Evolutionary conservation across 1,284 basidiomycete genomes (phyloP).

Genomic region (Ceratobasidium sp.): DNA sequence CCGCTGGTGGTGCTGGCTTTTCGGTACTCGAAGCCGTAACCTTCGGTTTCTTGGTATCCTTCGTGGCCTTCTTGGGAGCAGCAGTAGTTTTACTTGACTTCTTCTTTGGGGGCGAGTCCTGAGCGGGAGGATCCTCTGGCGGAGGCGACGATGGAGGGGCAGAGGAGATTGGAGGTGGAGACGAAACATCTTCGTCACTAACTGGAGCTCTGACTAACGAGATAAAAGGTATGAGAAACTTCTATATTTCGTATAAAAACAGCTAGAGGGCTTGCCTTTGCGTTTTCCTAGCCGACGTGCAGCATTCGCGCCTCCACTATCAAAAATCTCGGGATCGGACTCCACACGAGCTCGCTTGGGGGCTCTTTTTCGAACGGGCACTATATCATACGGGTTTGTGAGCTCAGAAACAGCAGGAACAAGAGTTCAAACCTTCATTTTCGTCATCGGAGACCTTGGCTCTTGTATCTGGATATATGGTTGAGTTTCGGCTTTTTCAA

Average conservation of each 20-base stretch:
- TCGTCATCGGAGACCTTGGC: conserved; percentile 76
- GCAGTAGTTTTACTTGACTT: conserved; percentile 37
- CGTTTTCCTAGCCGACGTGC: conserved; percentile 27
- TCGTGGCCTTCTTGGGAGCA: conserved; percentile 33
- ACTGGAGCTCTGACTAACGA: conserved; percentile 17
- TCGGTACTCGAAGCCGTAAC: conserved; percentile 59
- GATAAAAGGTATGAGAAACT: not conserved
- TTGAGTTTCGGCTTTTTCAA: not conserved
- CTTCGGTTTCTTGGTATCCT: conserved; percentile 53
- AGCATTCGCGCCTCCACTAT: conserved; percentile 18
- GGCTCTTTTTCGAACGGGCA: conserved; percentile 30
- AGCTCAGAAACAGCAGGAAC: not conserved
- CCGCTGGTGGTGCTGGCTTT: conserved; percentile 55
- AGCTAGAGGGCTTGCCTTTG: conserved; percentile 13
- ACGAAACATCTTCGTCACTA: conserved; percentile 13
- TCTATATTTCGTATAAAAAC: too few relatives aligned
- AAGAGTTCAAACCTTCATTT: conserved; percentile 53
- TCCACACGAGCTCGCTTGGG: conserved; percentile 34
- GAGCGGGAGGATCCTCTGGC: conserved; percentile 21
- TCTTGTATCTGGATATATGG: conserved; percentile 59
- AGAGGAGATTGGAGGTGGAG: conserved; percentile 43
- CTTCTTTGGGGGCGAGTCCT: conserved; percentile 24
- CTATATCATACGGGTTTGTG: not conserved
- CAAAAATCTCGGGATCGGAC: conserved; percentile 21
- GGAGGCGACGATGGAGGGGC: conserved; percentile 48